Evolutionary conservation across 169 alveolate species (phyloP), one percentile per base, ranked within the genome.

Genomic region (Plasmodium knowlesi): DNA sequence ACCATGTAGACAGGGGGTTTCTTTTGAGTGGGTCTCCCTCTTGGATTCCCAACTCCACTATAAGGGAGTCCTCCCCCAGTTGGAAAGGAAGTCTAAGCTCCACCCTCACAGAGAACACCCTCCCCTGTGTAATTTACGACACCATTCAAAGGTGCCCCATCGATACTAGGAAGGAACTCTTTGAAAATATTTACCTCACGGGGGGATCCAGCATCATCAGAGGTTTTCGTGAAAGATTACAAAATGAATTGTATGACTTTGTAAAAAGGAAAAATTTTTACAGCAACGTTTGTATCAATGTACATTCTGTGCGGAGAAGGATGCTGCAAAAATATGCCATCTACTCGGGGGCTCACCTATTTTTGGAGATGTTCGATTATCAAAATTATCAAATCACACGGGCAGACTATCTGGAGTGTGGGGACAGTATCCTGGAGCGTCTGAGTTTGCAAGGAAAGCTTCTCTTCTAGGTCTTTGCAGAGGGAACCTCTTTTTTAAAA

Each of bases 101-200:
- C 67, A 16, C 71, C 19, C 34, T 89, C 72, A 67, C 53, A 19
- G 57, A 78, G 70, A 79, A n/a, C 30, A 89, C 94, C 10, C 72
- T 89, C 46, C 94, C 89, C 32, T 25, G n/a, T n/a, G 90, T 43
- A 25, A 89, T 89, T 25, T 80, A 89, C 53, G 72, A 78, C 25
- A 89, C 94, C 16, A 89, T 89, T 25, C 90, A 78, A 89, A 79
- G 28, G 70, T 89, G 94, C n/a, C 94, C 94, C 28, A 89, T 89
- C 2, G 94, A 89, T 89, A 78, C 43, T 39, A 37, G 94, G 79
- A 89, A 73, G 50, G 90, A 78, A 50, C 72, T 89, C 12, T 67
- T 89, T 41, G 41, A 67, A 22, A 78, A 89, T 50, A 89, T 89
- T 16, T 89, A 89, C 74, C 28, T 89, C 39, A 89, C 86, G 25